Base-by-base conservation (phyloP, 108 stramenopile species). In the Thalassiosira profunda region DNA sequence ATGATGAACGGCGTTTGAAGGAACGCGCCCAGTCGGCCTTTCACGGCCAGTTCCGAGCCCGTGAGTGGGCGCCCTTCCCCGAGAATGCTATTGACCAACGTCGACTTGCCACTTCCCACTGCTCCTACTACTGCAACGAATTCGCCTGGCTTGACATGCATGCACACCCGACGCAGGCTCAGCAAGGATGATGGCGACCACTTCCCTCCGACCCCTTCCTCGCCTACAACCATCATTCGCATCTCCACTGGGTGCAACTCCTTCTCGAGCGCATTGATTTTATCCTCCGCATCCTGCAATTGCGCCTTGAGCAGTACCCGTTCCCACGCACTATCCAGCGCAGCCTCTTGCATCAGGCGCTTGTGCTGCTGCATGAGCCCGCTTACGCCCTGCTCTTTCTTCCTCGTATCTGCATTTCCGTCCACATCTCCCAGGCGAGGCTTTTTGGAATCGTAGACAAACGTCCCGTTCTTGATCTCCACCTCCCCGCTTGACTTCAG, bases 1-100 rank as follows among this genome's bases (percentile, higher is more conserved):
- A 96, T 59, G 31, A 99, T 98, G 72, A 97, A 99, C 9, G 98
- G 87, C 3, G 64, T 84, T 72, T 99, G 98, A 28, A 88, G 49
- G 79, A 91, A 90, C 35, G 74, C 88, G 14, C 84, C 85, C 11
- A 91, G 67, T 5, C 53, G 62, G 4, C 91, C 96, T n/a, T 74
- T 59, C 3, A 86, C 77, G 25, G 73, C 58, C 0, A 76, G 54
- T 17, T 80, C 89, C 11, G 60, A 69, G 23, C 96, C 93, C 25
- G 68, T 52, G 9, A 90, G 55, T 24, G 62, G 57, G 42, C 68
- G 60, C 31, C 90, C 62, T 78, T 99, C 97, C 26, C 99, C 99
- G 12, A 99, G 77, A 20, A 98, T 80, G 9, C 88, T 82, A 35
- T 90, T 83, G n/a, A 99, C 42, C 12, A 99, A 58, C n/a, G 90